Evolutionary conservation across 306 rosid species (phyloP).

Genomic region (Cicer bijugum): DNA sequence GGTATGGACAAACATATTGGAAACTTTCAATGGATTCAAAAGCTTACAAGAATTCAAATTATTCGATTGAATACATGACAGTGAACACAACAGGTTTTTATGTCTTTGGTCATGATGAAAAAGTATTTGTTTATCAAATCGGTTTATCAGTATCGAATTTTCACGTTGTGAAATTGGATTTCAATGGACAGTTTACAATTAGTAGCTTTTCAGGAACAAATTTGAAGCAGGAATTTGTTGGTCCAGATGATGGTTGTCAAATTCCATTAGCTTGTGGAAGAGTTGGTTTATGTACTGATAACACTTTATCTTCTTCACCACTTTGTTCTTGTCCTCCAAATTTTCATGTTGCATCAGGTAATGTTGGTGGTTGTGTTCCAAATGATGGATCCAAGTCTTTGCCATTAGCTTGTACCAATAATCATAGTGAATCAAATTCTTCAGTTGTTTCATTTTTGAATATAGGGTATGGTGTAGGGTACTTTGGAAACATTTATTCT

Average conservation of each 20-base stretch:
- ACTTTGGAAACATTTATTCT: constrained; percentile 59
- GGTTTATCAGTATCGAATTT: constrained; percentile 55
- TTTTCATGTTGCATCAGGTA: constrained; percentile 56
- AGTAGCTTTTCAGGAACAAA: constrained; percentile 58
- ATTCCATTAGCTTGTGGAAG: constrained; percentile 74
- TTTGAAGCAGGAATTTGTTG: constrained; percentile 63
- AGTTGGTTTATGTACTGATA: constrained; percentile 61
- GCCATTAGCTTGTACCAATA: constrained; percentile 49
- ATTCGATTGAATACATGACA: constrained; percentile 60
- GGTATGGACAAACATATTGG: constrained; percentile 88
- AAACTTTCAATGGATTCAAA: constrained; percentile 61
- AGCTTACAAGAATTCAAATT: constrained; percentile 52
- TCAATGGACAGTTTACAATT: constrained; percentile 61
- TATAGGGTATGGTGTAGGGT: constrained; percentile 61
- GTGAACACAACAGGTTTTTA: constrained; percentile 64
- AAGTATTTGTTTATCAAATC: constrained; percentile 55
- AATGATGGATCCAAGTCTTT: constrained; percentile 59
- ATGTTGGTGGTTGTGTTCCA: constrained; percentile 64
- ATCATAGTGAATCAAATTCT: constrained; percentile 47
- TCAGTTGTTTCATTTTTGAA: constrained; percentile 57
- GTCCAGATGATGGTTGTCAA: constrained; percentile 66
- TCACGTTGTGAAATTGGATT: constrained; percentile 64
- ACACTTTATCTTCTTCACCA: constrained; percentile 49
- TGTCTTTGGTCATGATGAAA: constrained; percentile 62
- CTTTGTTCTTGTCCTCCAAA: constrained; percentile 75